Evolutionary conservation across 768 basidiomycete species (phyloP).

Genomic region (Mycena venus): DNA sequence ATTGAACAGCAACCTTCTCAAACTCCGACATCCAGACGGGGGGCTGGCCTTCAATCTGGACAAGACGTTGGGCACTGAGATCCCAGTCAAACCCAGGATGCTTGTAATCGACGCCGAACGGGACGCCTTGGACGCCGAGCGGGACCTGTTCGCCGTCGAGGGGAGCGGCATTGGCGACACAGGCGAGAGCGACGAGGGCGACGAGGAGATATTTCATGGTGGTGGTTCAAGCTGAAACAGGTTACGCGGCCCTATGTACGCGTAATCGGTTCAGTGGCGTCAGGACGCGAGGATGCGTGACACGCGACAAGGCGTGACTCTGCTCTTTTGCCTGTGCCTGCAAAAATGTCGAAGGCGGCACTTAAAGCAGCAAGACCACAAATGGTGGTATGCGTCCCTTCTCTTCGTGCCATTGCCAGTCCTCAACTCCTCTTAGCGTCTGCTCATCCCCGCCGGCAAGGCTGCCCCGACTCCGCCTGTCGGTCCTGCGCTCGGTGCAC

Average conservation of each 20-base stretch:
- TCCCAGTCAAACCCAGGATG: slow-evolving; percentile 80
- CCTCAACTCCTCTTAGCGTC: slow-evolving; percentile 62
- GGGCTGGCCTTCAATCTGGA: slow-evolving; percentile 77
- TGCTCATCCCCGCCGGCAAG: slow-evolving; percentile 93
- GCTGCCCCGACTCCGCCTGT: slow-evolving; percentile 97
- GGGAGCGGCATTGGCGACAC: slow-evolving; percentile 53
- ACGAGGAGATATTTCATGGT: slow-evolving; percentile 65
- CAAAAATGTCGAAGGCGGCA: slow-evolving; percentile 76
- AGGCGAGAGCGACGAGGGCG: slow-evolving; percentile 59
- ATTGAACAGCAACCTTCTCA: slow-evolving; percentile 78
- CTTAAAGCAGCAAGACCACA: slow-evolving; percentile 76
- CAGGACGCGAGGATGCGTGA: not conserved
- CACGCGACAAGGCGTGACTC: slow-evolving; percentile 11
- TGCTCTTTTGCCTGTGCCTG: slow-evolving; percentile 12
- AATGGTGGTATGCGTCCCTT: slow-evolving; percentile 66
- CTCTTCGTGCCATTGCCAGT: not conserved
- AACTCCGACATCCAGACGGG: slow-evolving; percentile 90
- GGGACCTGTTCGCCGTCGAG: slow-evolving; percentile 49
- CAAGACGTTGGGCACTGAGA: slow-evolving; percentile 77
- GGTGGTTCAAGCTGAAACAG: not conserved
- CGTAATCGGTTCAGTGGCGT: no score
- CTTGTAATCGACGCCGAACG: slow-evolving; percentile 48
- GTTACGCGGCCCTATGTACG: slow-evolving; percentile 1
- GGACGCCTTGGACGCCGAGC: slow-evolving; percentile 50
- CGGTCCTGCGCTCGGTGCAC: slow-evolving; percentile 96